Conservation (phyloP, 257 asterid species). For the Capsicum baccatum region DNA sequence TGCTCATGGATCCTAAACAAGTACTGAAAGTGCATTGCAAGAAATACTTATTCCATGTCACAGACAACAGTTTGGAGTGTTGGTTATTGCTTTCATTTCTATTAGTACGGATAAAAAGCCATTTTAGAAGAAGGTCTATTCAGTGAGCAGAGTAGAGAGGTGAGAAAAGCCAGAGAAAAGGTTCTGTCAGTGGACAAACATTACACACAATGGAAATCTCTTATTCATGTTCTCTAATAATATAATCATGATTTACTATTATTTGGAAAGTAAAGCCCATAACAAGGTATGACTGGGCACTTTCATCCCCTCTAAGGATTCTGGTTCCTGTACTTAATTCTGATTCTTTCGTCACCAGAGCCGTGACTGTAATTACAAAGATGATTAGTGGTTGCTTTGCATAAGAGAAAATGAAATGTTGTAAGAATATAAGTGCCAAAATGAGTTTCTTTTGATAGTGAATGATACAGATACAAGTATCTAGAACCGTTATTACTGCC, state of each 20-base stretch:
- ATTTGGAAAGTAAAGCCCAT: conserved; percentile 46
- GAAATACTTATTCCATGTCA: too few species aligned
- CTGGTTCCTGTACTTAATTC: conserved; percentile 42
- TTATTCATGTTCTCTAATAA: conserved; percentile 3
- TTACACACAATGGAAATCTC: too few species aligned
- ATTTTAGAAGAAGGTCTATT: too few species aligned
- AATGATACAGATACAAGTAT: conserved; percentile 46
- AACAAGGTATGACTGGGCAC: conserved; percentile 38
- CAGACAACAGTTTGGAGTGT: too few species aligned
- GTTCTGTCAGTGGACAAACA: too few species aligned
- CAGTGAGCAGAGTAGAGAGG: too few species aligned
- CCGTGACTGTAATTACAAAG: conserved; percentile 56
- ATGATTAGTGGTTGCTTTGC: conserved; percentile 53
- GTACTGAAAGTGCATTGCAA: too few species aligned
- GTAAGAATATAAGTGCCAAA: conserved; percentile 40
- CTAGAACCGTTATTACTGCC: conserved; percentile 72
- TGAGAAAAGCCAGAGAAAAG: too few species aligned
- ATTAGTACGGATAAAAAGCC: too few species aligned
- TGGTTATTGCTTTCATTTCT: too few species aligned
- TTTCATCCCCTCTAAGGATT: conserved; percentile 30
- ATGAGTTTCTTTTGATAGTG: conserved; percentile 21
- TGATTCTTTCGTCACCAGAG: conserved; percentile 59
- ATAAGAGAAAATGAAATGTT: conserved; percentile 35
- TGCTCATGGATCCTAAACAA: too few species aligned
- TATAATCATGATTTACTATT: conserved; percentile 47